phyloP scores from a whole-genome alignment of 2,329 filamentous ascomycete genomes.

The Teratosphaeria pseudoeucalypti region DNA sequence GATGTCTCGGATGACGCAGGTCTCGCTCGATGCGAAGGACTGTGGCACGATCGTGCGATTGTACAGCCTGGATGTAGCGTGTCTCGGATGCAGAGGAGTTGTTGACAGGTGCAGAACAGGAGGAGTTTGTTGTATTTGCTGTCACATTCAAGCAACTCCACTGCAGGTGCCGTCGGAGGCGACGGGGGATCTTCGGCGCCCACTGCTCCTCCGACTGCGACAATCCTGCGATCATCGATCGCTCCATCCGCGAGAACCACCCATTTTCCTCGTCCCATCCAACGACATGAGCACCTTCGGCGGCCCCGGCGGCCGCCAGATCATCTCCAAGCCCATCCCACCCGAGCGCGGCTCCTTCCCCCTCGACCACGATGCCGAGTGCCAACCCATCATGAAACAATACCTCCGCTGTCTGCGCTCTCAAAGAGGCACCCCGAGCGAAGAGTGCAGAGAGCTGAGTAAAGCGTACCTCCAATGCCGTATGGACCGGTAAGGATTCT shows the following conservation, averaged over 20 bases:
- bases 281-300: slow-evolving; percentile 46
- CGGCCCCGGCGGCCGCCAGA: slow-evolving; percentile 55
- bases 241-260: neutral
- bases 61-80: neutral
- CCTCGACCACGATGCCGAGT: slow-evolving; percentile 94
- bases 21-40: neutral
- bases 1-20: neutral
- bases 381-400: slow-evolving; percentile 73
- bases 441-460: slow-evolving; percentile 72
- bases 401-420: slow-evolving; percentile 85
- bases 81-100: neutral
- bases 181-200: neutral
- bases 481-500: slow-evolving; percentile 70
- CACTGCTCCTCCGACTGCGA: neutral
- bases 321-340: slow-evolving; percentile 59
- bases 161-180: neutral
- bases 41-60: neutral
- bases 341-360: slow-evolving; percentile 91
- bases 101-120: neutral
- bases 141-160: neutral
- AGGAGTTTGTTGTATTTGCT: neutral
- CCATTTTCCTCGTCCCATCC: neutral
- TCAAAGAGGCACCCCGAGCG: slow-evolving; percentile 72
- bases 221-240: neutral
- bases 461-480: slow-evolving; percentile 84